Conservation (phyloP, 331 rosid species). For the Malus hybrid region DNA sequence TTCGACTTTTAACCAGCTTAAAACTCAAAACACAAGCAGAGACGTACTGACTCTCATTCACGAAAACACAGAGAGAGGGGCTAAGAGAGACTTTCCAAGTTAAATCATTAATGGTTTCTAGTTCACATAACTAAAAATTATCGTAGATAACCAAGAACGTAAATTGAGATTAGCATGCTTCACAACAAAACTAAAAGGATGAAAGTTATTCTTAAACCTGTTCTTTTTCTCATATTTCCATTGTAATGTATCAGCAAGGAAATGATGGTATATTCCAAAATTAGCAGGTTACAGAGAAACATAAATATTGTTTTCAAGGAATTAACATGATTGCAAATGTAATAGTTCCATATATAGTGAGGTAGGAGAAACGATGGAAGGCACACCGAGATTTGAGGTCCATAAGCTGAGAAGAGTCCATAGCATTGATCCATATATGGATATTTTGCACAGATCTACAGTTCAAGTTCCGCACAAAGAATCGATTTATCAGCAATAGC, state of each 20-base stretch:
- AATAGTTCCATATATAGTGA: background rate
- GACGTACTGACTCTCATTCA: background rate
- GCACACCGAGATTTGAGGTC: conserved; percentile 71
- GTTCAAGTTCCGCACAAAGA: conserved; percentile 11
- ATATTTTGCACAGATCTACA: conserved; percentile 62
- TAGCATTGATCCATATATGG: conserved; percentile 68
- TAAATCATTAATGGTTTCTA: background rate
- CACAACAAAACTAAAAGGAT: background rate
- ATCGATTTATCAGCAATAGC: background rate
- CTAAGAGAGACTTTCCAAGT: background rate
- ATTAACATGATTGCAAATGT: background rate
- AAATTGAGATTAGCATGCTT: background rate
- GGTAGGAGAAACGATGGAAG: conserved; percentile 22
- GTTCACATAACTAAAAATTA: background rate
- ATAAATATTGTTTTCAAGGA: background rate
- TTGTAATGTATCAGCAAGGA: background rate
- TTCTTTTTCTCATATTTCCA: background rate
- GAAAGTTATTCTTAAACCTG: background rate
- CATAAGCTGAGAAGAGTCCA: conserved; percentile 72
- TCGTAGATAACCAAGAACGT: background rate
- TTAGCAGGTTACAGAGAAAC: conserved; percentile 6
- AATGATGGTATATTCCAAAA: background rate
- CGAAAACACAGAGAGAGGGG: background rate
- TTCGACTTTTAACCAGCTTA: background rate
- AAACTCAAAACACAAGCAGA: background rate